phyloP scores from a whole-genome alignment of 768 basidiomycete species.

The Heimioporus sp. region DNA sequence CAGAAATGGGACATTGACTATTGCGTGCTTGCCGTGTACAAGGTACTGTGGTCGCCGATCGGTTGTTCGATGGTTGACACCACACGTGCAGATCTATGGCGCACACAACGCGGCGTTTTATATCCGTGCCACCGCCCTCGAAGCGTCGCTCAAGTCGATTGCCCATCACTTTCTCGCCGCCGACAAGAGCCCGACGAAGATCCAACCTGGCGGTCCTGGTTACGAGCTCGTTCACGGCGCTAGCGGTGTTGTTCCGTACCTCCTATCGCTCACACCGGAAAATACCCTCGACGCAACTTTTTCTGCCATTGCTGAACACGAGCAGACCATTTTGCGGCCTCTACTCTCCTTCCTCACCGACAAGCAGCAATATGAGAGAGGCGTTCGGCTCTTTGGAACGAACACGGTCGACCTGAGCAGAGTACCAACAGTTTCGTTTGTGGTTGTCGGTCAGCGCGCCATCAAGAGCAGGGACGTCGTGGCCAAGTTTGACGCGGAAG shows the following conservation, averaged over 20 bases:
- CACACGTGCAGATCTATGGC: slow-evolving; percentile 58
- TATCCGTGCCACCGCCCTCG: slow-evolving; percentile 48
- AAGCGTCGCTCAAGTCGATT: slow-evolving; percentile 52
- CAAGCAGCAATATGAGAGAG: slow-evolving; percentile 47
- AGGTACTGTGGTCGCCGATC: slow-evolving; percentile 40
- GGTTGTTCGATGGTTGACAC: background rate
- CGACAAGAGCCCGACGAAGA: slow-evolving; percentile 49
- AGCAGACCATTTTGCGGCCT: slow-evolving; percentile 53
- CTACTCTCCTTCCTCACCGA: slow-evolving; percentile 56
- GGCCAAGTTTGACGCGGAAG: slow-evolving; percentile 58
- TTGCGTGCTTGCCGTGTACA: slow-evolving; percentile 71
- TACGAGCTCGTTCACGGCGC: slow-evolving; percentile 68
- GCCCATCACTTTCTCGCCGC: slow-evolving; percentile 69
- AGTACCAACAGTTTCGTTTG: slow-evolving; percentile 71
- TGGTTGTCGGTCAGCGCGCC: slow-evolving; percentile 56
- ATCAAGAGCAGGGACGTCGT: slow-evolving; percentile 66
- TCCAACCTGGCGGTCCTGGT: slow-evolving; percentile 72
- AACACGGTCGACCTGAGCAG: slow-evolving; percentile 42
- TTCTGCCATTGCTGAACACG: slow-evolving; percentile 57
- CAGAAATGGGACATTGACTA: slow-evolving; percentile 78
- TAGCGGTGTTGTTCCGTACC: slow-evolving; percentile 60
- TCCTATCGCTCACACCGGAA: slow-evolving; percentile 54
- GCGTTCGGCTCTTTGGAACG: slow-evolving; percentile 68
- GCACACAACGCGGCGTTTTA: slow-evolving; percentile 70
- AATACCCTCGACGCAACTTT: slow-evolving; percentile 51